These are phyloP conservation scores for Exutisphaerella laricina DNA, from an alignment of 2,329 filamentous ascomycete species.

Conservation along the genomic window DNA sequence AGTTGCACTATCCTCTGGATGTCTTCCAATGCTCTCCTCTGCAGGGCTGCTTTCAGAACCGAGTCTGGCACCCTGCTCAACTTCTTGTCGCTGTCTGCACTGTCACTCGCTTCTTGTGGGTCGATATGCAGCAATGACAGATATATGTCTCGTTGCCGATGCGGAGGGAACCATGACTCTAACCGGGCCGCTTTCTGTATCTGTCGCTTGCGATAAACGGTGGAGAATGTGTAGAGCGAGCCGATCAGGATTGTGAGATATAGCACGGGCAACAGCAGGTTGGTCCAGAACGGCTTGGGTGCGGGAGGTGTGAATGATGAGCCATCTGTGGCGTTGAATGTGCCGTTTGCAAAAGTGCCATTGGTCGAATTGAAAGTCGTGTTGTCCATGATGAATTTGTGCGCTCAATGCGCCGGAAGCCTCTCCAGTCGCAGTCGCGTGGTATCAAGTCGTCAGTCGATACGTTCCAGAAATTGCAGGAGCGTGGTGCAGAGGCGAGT, in stretches of 20 bases:
- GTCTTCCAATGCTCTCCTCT: conserved; percentile 86
- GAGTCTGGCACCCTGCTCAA: conserved; percentile 67
- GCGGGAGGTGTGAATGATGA: conserved; percentile 19
- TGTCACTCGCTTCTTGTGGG: conserved; percentile 38
- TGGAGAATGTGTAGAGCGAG: conserved; percentile 86
- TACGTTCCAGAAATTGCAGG: too few relatives aligned
- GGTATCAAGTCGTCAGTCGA: neutral
- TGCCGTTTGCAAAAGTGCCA: conserved; percentile 20
- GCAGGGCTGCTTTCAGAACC: conserved; percentile 77
- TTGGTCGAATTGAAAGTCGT: conserved; percentile 27
- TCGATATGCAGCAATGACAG: conserved; percentile 82
- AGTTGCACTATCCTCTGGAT: conserved; percentile 88
- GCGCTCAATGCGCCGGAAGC: conserved; percentile 12
- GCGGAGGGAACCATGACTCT: conserved; percentile 87
- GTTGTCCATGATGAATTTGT: conserved; percentile 26
- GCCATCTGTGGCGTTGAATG: conserved; percentile 23
- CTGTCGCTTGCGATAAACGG: conserved; percentile 88
- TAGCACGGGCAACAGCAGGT: conserved; percentile 78
- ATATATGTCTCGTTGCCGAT: conserved; percentile 91
- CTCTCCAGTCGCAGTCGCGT: neutral
- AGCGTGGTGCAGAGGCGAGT: neutral
- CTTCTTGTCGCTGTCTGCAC: conserved; percentile 58
- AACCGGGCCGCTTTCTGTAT: conserved; percentile 72
- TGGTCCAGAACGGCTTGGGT: conserved; percentile 57
- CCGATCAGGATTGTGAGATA: conserved; percentile 84